Base-by-base conservation (phyloP, 768 basidiomycete genomes). In the Leccinum uliginosum region DNA sequence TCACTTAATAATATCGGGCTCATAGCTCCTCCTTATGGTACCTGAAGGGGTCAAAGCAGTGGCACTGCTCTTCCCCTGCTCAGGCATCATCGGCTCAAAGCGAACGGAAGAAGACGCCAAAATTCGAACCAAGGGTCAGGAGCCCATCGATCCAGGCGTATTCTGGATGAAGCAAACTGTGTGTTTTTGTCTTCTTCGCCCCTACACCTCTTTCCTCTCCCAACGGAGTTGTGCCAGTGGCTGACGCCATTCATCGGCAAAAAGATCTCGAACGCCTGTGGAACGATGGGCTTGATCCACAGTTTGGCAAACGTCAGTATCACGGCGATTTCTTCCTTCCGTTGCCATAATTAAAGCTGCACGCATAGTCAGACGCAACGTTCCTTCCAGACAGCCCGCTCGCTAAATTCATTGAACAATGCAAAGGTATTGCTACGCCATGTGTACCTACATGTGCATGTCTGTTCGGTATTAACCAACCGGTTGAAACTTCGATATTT, bases 101-200 rank as follows among this genome's bases (percentile, higher is more conserved):
- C 76, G 84, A 44, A 75, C 76, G 43, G 73, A 75, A 46, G 89
- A 93, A 59, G 91, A 93, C 60, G 72, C 71, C 44, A 67, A 70
- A 61, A 79, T 89, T 49, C 71, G 71, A 26, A 71, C 69, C 14
- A 76, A 78, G 44, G 83, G 69, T 6, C 74, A 78, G 54, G 75
- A 71, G 10, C 69, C 73, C 0, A 65, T 90, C 4, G 84, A 91
- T 62, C 79, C 82, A 6, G 83, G 82, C 0, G 73, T 96, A 5
- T 75, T 94, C 62, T 97, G 85, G 81, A 91, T 96, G 75, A 93
- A 92, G 70, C 94, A 97, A 70, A 96, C 89, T 51, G 93, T 91
- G 55, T 30, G 80, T 67, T 11, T 43, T 29, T 3, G 14, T 47
- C 27, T 2, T 5, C 21, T 21, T 53, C 12, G 6, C 17, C 3